Percentiles rank a stretch among this genome's conserved stretches.
phyloP scores from a whole-genome alignment of 1,139 yeast genomes.

The Zygosaccharomyces sapae region DNA sequence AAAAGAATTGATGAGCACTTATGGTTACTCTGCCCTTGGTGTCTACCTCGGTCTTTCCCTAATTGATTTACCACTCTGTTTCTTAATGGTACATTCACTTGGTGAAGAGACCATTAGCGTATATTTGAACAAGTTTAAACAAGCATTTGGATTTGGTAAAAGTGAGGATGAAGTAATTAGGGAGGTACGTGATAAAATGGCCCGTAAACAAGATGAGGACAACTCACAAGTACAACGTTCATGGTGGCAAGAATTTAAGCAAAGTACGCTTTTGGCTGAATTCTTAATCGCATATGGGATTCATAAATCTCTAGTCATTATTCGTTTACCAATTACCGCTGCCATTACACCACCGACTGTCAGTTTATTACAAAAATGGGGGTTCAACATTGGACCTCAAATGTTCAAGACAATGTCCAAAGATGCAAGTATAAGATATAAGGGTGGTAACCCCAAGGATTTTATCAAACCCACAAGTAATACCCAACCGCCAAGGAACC shows the following conservation, averaged over 20 bases:
- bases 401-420: conserved; percentile 31
- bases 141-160: conserved; percentile 54
- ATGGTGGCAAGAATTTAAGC: conserved; percentile 28
- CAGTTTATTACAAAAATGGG: conserved; percentile 62
- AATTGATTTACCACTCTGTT: conserved; percentile 81
- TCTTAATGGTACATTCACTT: conserved; percentile 71
- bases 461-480: conserved; percentile 22
- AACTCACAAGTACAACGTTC: conserved; percentile 25
- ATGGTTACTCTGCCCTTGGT: conserved; percentile 88
- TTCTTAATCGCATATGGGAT: conserved; percentile 88
- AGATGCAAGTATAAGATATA: conserved; percentile 28
- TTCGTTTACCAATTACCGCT: conserved; percentile 85
- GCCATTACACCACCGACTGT: conserved; percentile 87
- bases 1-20: conserved; percentile 70
- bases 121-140: conserved; percentile 59
- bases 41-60: conserved; percentile 68
- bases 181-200: conserved; percentile 27
- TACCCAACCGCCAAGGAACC: conserved; percentile 19
- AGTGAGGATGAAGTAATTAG: conserved; percentile 36
- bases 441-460: conserved; percentile 30
- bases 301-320: conserved; percentile 75
- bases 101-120: conserved; percentile 77
- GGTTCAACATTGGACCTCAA: conserved; percentile 64
- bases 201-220: conserved; percentile 18
- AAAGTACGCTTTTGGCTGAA: conserved; percentile 56